Base-by-base conservation (phyloP, 495 filamentous ascomycete species). In the Talaromyces thailandensis region DNA sequence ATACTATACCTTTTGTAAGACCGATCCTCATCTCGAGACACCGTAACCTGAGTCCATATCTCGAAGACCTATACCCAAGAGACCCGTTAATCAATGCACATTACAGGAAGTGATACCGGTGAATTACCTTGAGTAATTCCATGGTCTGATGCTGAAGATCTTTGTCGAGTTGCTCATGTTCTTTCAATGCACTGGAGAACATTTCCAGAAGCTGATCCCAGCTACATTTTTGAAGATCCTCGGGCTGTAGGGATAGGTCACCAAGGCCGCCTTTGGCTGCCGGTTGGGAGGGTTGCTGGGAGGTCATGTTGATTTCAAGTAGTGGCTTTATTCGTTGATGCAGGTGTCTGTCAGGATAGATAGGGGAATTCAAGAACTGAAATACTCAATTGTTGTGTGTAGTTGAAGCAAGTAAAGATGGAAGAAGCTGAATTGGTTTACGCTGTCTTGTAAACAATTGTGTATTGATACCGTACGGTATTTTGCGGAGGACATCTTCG, bases 151-250 rank as follows among this genome's bases (percentile, higher is more conserved):
- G 71, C 52, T 84, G 75, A 12, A 93, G 68, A 40, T 82, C 74
- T 11, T 81, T 80, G 71, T 95, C 89, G 0, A 82, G 68, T 16
- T 75, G 71, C 48, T 84, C 76, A 25, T 85, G 81, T 53, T 86
- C 76, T 25, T 77, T 71, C 70, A 93, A 83, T 29, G 81, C 81
- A 53, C 80, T 73, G 35, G 80, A 66, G 63, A 88, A 93, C 37
- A 82, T 82, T 25, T 77, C 70, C 70, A 90, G 79, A 18, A 93
- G 81, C 40, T 87, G 82, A 6, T 84, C 79, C 88, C 88, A 91
- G 68, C 88, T 80, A 65, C 85, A 88, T 14, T 65, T 65, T 24
- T 74, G 68, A 0, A 83, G 64, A 1, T 69, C 66, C 35, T 70
- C 28, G 14, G 31, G 25, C 5, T 56, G 28, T 3, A 56, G 48